Conservation (phyloP, 495 filamentous ascomycete species). For the Xylaria acuta region DNA sequence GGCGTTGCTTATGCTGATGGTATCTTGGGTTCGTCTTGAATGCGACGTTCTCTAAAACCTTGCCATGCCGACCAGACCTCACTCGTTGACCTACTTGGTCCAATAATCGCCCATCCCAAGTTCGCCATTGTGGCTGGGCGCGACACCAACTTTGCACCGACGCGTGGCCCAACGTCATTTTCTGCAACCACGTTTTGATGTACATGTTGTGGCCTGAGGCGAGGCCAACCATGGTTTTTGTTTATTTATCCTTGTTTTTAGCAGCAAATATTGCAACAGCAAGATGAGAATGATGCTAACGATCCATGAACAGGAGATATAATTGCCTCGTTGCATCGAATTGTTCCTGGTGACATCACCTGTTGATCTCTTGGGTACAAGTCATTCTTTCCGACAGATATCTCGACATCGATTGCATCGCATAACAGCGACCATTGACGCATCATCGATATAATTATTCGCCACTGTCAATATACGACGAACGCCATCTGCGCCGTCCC, state of each 20-base stretch:
- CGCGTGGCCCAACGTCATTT: neutral
- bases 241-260: neutral
- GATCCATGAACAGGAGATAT: constrained; percentile 3
- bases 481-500: neutral
- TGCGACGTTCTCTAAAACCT: neutral
- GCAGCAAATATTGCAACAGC: neutral
- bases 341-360: neutral
- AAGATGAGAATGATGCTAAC: neutral
- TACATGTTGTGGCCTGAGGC: neutral
- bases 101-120: neutral
- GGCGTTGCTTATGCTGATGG: neutral
- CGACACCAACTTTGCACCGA: neutral
- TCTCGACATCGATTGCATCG: neutral
- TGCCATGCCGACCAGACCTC: neutral
- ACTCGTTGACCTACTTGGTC: neutral
- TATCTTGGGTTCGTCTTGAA: neutral
- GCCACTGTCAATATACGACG: neutral
- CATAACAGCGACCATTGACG: neutral
- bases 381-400: neutral
- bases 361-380: constrained; percentile 10
- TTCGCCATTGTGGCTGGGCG: neutral
- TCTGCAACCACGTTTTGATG: neutral
- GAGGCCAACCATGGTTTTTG: neutral
- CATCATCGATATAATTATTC: neutral
- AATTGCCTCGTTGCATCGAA: constrained; percentile 3